Base-by-base conservation (phyloP, 805 yeast genomes). In the Peterozyma toletana region DNA sequence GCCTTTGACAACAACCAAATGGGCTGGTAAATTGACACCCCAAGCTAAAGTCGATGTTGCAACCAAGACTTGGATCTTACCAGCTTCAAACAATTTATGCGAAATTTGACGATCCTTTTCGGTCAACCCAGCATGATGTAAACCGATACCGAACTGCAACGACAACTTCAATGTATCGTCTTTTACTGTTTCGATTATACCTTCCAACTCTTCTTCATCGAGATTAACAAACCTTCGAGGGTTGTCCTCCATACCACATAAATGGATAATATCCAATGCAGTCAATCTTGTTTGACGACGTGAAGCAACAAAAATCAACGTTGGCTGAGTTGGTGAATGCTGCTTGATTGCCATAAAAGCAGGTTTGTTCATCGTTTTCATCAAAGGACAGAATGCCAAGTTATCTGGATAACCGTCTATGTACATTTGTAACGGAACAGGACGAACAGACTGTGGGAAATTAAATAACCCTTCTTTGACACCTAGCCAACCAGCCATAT, bases 281-380 rank as follows among this genome's bases (percentile, higher is more conserved):
- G 95, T 86, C 41, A 86, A 71, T 47, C 95, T 67, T 0, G 95
- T 86, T 60, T 86, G 95, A 47, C 95, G 68, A 56, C 95, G 73
- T 2, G 93, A 84, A 1, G 93, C 88, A 33, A 86, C 95, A 54
- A 86, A 86, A n/a, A 86, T 80, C 52, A 86, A 69, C 10, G 83
- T 91, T 0, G 96, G 96, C 57, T 89, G 81, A 15, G 67, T 67
- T 2, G 96, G 95, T 0, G 96, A 85, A 58, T 90, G 96, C 50
- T 86, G 88, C 56, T 88, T 86, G 50, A 89, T 89, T 0, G 96
- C 96, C 83, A 83, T 77, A 55, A 85, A 89, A 0, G 95, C 91
- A 1, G 97, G 96, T 54, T 74, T 88, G 70, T 81, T 88, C 93
- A 78, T 86, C 17, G 80, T 85, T 67, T 80, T 86, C 96, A 86